phyloP scores from a whole-genome alignment of 768 basidiomycete species.

The Podaxis pistillaris region DNA sequence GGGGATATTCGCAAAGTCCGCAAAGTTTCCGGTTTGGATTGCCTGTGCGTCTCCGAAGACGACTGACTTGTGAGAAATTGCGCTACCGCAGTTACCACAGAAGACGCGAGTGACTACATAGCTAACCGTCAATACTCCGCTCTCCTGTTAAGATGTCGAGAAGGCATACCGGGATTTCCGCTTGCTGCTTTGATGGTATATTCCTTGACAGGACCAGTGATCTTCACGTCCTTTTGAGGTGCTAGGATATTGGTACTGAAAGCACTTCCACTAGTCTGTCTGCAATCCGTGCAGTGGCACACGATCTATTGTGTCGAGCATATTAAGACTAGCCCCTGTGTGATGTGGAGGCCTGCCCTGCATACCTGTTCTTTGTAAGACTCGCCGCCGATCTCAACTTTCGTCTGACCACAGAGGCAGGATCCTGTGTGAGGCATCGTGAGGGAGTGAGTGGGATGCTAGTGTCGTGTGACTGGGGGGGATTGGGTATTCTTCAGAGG shows the following conservation, averaged over 20 bases:
- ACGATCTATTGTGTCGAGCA: conserved; percentile 22
- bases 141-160: neutral
- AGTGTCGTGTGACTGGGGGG: neutral
- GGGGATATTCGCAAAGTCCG: conserved; percentile 28
- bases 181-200: conserved; percentile 29
- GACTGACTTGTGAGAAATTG: conserved; percentile 32
- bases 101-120: conserved; percentile 33
- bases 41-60: conserved; percentile 34
- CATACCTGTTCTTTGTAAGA: conserved; percentile 27
- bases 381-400: conserved; percentile 23
- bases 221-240: conserved; percentile 30
- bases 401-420: conserved; percentile 35
- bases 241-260: conserved; percentile 38
- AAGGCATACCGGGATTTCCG: conserved; percentile 31
- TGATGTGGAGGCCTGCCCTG: neutral
- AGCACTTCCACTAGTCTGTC: conserved; percentile 35
- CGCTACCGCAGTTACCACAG: conserved; percentile 36
- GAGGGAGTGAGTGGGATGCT: neutral
- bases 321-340: neutral
- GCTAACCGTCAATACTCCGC: neutral
- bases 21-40: conserved; percentile 38
- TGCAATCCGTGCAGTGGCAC: conserved; percentile 39
- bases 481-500: neutral
- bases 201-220: conserved; percentile 31
- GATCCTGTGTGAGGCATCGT: conserved; percentile 22